Conservation (phyloP, 805 yeast genomes). For the Ogataea haglerorum region DNA sequence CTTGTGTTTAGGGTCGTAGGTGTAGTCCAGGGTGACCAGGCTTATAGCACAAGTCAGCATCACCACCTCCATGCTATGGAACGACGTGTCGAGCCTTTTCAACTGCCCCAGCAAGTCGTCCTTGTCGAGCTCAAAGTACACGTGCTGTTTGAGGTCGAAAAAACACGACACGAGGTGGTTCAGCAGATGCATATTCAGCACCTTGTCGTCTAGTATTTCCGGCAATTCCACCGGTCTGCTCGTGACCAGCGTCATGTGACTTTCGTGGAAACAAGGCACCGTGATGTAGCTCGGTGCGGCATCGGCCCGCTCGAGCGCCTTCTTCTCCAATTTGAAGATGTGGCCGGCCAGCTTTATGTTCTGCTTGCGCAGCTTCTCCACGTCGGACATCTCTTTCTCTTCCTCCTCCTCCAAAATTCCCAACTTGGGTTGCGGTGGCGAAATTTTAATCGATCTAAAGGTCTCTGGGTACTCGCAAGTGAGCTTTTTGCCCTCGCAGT, state of each 20-base stretch:
- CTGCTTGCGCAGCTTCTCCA: conserved; percentile 3
- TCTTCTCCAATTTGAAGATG: conserved; percentile 1
- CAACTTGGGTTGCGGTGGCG: conserved; percentile 2
- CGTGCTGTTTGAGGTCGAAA: conserved; percentile 1
- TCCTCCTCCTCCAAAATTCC: background rate
- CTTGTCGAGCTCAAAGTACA: conserved; percentile 10
- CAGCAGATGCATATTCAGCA: conserved; percentile 6
- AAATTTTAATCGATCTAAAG: conserved; percentile 39
- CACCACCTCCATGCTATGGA: conserved; percentile 17
- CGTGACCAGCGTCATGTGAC: conserved; percentile 3
- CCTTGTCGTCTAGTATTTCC: conserved; percentile 4
- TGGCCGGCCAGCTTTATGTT: conserved; percentile 2
- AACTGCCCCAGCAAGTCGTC: conserved; percentile 3
- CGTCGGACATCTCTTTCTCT: background rate
- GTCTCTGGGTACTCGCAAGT: conserved; percentile 44
- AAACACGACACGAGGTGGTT: conserved; percentile 4
- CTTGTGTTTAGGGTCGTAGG: conserved; percentile 2
- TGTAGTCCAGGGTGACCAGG: conserved; percentile 9
- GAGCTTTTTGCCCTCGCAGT: conserved; percentile 36
- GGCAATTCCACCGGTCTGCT: conserved; percentile 15
- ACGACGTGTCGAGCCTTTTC: conserved; percentile 3
- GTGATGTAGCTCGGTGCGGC: conserved; percentile 1
- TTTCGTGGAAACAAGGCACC: conserved; percentile 4
- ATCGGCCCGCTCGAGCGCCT: background rate
- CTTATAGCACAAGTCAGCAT: conserved; percentile 15